Evolutionary conservation across 148 eudicot species (phyloP).

Genomic region (Cornus controversa): DNA sequence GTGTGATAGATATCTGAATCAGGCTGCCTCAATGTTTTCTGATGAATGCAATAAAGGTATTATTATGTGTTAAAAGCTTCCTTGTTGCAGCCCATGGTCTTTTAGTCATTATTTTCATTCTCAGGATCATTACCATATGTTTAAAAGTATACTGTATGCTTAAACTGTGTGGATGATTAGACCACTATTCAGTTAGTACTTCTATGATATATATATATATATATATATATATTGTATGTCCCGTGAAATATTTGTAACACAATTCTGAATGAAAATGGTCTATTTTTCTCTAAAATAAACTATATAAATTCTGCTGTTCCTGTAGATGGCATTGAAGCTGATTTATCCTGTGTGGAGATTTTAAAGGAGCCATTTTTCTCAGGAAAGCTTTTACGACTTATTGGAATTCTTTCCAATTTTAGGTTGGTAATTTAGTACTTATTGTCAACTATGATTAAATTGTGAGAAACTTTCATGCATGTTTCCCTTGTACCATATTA

Average conservation of each 20-base stretch:
- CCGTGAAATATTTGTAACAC: constrained; percentile 1
- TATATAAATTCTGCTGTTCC: constrained; percentile 19
- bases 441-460: background rate
- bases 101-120: background rate
- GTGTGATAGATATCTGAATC: constrained; percentile 55
- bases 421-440: constrained; percentile 51
- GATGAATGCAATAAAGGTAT: constrained; percentile 57
- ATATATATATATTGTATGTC: no score
- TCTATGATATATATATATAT: background rate
- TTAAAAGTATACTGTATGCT: background rate
- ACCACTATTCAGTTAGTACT: background rate
- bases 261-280: background rate
- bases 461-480: background rate
- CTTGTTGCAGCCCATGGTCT: background rate
- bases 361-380: constrained; percentile 82
- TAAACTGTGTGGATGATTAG: background rate
- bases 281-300: background rate
- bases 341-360: constrained; percentile 41
- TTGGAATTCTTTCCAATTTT: constrained; percentile 69
- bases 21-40: constrained; percentile 43
- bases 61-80: constrained; percentile 10
- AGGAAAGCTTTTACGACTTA: constrained; percentile 63
- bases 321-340: constrained; percentile 47
- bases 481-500: no score
- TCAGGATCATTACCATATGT: background rate